phyloP scores from a whole-genome alignment of 2,329 filamentous ascomycete genomes.

The Helotiales sp. region DNA sequence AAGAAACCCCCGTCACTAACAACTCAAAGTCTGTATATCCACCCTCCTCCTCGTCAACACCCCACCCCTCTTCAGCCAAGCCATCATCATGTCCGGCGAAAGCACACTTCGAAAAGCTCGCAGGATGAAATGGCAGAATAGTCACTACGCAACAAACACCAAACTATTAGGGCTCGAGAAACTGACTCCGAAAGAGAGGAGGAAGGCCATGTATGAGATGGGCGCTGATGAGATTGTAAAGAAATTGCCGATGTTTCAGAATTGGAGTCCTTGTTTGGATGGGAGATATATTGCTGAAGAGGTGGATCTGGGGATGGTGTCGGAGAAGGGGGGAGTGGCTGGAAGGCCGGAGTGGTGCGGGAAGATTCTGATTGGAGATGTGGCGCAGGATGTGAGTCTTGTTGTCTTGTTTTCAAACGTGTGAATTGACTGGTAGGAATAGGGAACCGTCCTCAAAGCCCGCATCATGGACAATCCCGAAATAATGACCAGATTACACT shows the following conservation, averaged over 20 bases:
- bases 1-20: not conserved
- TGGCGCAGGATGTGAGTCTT: constrained; percentile 25
- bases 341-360: constrained; percentile 30
- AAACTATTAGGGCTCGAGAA: constrained; percentile 8
- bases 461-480: constrained; percentile 25
- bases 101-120: constrained; percentile 26
- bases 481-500: constrained; percentile 16
- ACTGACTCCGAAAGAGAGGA: not conserved
- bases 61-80: constrained; percentile 24
- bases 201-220: constrained; percentile 14
- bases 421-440: not conserved
- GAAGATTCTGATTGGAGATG: constrained; percentile 26
- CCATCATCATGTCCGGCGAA: constrained; percentile 32
- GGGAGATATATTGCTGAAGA: constrained; percentile 19
- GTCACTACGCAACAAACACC: constrained; percentile 8
- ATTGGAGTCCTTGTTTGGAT: constrained; percentile 30
- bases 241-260: constrained; percentile 22
- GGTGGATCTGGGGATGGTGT: constrained; percentile 20
- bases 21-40: constrained; percentile 21
- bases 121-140: constrained; percentile 23
- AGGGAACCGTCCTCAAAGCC: constrained; percentile 27
- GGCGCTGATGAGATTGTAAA: constrained; percentile 12
- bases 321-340: not conserved
- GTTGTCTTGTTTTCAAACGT: not conserved
- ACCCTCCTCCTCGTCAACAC: constrained; percentile 18